Conservation (phyloP, 1,284 basidiomycete species). For the Coniophora puteana region DNA sequence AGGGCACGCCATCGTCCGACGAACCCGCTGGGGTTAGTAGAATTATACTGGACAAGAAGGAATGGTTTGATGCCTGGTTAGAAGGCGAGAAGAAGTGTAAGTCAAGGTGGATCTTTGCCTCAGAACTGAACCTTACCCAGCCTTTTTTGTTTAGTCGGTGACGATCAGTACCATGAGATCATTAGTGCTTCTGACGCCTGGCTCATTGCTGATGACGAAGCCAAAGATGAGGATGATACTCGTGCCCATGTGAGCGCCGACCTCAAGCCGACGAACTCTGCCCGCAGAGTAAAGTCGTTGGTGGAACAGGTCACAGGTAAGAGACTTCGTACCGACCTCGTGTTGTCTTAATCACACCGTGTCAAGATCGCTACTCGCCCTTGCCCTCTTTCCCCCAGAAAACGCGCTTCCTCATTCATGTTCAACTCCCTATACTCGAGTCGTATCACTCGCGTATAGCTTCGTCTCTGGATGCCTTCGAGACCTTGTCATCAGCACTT, state of each 20-base stretch:
- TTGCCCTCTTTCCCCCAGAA: slow-evolving; percentile 78
- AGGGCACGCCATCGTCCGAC: slow-evolving; percentile 15
- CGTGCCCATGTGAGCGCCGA: slow-evolving; percentile 21
- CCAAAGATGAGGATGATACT: slow-evolving; percentile 40
- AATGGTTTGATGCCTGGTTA: slow-evolving; percentile 92
- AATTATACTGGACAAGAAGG: slow-evolving; percentile 75
- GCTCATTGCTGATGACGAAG: slow-evolving; percentile 74
- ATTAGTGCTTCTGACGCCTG: slow-evolving; percentile 84
- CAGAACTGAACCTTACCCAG: not conserved
- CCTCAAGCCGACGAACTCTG: slow-evolving; percentile 71
- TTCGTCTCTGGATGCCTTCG: slow-evolving; percentile 89
- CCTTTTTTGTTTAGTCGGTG: slow-evolving; percentile 50
- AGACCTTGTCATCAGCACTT: slow-evolving; percentile 83
- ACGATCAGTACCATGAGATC: slow-evolving; percentile 79
- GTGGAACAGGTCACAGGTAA: slow-evolving; percentile 85
- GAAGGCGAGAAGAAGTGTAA: slow-evolving; percentile 82
- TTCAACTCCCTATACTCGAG: slow-evolving; percentile 85
- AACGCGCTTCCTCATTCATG: slow-evolving; percentile 76
- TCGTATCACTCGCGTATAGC: slow-evolving; percentile 77
- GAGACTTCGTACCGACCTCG: slow-evolving; percentile 19
- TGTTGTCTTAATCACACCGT: not conserved
- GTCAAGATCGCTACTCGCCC: slow-evolving; percentile 81
- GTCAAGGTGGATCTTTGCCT: slow-evolving; percentile 26
- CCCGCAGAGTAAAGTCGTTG: slow-evolving; percentile 77
- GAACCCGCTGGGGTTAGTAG: slow-evolving; percentile 79